Percentiles rank a stretch among this genome's conserved stretches.
These are phyloP conservation scores for Ailanthus altissimus DNA, from an alignment of 345 rosid species.

Conservation along the genomic window DNA sequence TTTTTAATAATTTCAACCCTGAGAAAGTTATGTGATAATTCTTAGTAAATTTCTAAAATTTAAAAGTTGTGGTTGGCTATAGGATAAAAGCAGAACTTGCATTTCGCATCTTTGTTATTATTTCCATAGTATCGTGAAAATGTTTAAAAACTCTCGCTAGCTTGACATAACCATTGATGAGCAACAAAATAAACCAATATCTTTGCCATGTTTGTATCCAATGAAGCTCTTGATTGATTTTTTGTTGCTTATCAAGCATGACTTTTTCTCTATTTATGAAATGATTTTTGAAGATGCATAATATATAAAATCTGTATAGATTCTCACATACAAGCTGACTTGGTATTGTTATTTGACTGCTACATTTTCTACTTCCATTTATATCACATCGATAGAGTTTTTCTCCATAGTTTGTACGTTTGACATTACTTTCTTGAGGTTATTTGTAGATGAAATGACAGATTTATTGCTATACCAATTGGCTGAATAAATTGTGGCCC, in stretches of 20 bases:
- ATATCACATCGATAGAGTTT: no score
- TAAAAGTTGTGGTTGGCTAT: not conserved
- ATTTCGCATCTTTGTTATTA: not conserved
- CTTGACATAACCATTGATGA: not conserved
- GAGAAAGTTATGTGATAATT: not conserved
- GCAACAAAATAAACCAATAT: no score
- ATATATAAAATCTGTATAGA: no score
- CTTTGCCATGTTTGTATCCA: no score
- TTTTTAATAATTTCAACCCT: not conserved
- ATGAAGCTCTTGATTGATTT: no score
- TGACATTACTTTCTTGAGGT: no score
- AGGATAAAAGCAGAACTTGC: not conserved
- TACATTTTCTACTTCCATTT: no score
- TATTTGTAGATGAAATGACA: not conserved
- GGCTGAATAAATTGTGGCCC: not conserved
- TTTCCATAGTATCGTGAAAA: not conserved
- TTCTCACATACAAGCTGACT: no score
- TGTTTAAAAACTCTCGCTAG: not conserved
- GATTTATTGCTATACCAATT: conserved; percentile 1
- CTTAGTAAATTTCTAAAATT: not conserved
- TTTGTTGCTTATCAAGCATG: not conserved
- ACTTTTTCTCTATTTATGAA: not conserved
- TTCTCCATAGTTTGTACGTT: no score
- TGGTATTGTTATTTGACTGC: no score
- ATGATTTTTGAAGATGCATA: not conserved